A percentile compares a stretch with the other conserved stretches of the same genome.
phyloP scores from a whole-genome alignment of 2,329 filamentous ascomycete genomes.

The Alternaria sp. region DNA sequence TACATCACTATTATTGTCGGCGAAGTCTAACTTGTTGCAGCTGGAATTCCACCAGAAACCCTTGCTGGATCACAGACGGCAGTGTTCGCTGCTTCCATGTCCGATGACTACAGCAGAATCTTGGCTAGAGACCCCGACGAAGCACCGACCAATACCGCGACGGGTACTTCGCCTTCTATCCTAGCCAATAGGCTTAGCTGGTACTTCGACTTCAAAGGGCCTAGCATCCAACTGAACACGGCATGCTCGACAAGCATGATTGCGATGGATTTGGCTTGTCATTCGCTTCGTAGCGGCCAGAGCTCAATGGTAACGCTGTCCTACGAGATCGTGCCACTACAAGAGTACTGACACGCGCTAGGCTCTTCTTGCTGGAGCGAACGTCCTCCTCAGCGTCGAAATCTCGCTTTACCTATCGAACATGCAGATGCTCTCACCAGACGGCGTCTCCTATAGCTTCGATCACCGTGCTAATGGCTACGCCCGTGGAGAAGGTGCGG shows the following conservation, averaged over 20 bases:
- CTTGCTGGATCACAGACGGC: background rate
- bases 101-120: background rate
- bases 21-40: background rate
- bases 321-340: background rate
- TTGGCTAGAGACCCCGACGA: background rate
- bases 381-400: background rate
- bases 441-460: background rate
- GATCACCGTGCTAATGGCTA: slow-evolving; percentile 23
- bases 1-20: background rate
- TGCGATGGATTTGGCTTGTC: background rate
- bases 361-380: background rate
- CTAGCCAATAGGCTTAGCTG: background rate
- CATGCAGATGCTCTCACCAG: background rate
- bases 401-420: background rate
- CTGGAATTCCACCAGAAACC: background rate
- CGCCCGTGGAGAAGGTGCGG: slow-evolving; percentile 34
- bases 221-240: background rate
- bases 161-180: background rate
- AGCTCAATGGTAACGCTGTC: background rate
- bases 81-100: background rate
- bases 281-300: background rate
- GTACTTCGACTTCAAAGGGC: background rate
- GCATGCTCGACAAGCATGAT: background rate
- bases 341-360: background rate
- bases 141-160: background rate